These are phyloP conservation scores for Cadophora malorum DNA, from an alignment of 2,329 filamentous ascomycete species.

Conservation along the genomic window DNA sequence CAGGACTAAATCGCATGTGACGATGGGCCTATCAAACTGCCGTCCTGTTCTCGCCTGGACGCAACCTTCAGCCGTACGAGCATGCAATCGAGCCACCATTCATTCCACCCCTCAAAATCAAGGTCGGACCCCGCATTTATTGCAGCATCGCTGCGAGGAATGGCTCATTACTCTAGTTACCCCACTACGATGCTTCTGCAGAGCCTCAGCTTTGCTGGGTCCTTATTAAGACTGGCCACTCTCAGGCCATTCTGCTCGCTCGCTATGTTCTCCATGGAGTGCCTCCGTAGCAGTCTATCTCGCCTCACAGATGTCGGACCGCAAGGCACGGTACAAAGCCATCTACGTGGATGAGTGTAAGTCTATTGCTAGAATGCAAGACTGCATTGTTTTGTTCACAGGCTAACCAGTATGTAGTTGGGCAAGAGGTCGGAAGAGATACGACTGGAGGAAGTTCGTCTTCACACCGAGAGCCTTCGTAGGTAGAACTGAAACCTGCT, in stretches of 20 bases:
- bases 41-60: slow-evolving; percentile 14
- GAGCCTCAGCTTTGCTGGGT: slow-evolving; percentile 26
- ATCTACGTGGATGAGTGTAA: not conserved
- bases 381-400: no score
- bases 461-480: not conserved
- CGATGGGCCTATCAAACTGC: slow-evolving; percentile 16
- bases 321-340: slow-evolving; percentile 1
- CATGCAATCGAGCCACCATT: slow-evolving; percentile 8
- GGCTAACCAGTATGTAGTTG: slow-evolving; percentile 1
- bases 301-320: slow-evolving; percentile 10
- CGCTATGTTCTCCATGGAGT: slow-evolving; percentile 9
- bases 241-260: slow-evolving; percentile 16
- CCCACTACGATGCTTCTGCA: slow-evolving; percentile 23
- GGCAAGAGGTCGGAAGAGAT: slow-evolving; percentile 5
- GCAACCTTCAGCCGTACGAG: slow-evolving; percentile 19
- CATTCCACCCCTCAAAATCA: not conserved
- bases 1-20: slow-evolving; percentile 18
- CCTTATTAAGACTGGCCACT: slow-evolving; percentile 13
- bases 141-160: slow-evolving; percentile 5
- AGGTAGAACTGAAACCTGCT: not conserved
- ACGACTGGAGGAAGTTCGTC: not conserved
- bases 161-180: slow-evolving; percentile 19
- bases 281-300: slow-evolving; percentile 8
- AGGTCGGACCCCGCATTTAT: slow-evolving; percentile 14
- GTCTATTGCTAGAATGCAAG: slow-evolving; percentile 17